Evolutionary conservation across 1,284 basidiomycete genomes (phyloP), one percentile per base, ranked within the genome.

Genomic region (Tylopilus microsporus): DNA sequence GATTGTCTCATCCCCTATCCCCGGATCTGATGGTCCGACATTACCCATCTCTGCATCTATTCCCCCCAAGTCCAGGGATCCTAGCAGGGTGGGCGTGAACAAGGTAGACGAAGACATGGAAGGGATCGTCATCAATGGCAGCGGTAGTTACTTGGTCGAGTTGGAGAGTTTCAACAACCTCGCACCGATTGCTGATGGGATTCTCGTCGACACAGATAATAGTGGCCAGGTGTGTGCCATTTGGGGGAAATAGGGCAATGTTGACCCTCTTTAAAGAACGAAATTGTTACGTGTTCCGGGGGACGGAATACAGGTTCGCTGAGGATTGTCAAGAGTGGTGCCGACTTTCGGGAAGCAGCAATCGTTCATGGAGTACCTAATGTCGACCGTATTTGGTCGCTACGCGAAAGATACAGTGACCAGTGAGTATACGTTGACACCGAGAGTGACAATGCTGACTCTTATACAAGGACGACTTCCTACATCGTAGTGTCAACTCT

Each of bases 231-330:
- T 91, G 65, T 66, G 82, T 70, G 5, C 21, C 43, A 41, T 49
- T 34, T 30, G 18, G 11, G 15, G 39, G 13, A 37, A 52, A 30
- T 19, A 18, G n/a, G 21, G 11, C 25, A 58, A 46, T 59, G 11
- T 52, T 60, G 15, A 70, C 54, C 25, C 21, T 51, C 37, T 55
- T 46, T 4, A 10, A 68, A 91, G 86, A 82, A 82, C 15, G 86
- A 94, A 69, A 82, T 98, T 50, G 84, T 98, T 4, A 91, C 94
- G 0, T 94, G 92, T 63, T 96, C 94, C 3, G 96, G 96, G 2
- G 89, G 87, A 0, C 82, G 82, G 19, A 92, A 86, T 61, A 83
- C 85, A 1, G 94, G 95, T 9, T 88, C 89, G 12, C 70, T 99
- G 11, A 86, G 92, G 43, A 74, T 95, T 32, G 82, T 98, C 11